Percentiles rank a stretch among this genome's conserved stretches.
Evolutionary conservation across 2,329 filamentous ascomycete genomes (phyloP).

Genomic region (Zasmidium angulare): DNA sequence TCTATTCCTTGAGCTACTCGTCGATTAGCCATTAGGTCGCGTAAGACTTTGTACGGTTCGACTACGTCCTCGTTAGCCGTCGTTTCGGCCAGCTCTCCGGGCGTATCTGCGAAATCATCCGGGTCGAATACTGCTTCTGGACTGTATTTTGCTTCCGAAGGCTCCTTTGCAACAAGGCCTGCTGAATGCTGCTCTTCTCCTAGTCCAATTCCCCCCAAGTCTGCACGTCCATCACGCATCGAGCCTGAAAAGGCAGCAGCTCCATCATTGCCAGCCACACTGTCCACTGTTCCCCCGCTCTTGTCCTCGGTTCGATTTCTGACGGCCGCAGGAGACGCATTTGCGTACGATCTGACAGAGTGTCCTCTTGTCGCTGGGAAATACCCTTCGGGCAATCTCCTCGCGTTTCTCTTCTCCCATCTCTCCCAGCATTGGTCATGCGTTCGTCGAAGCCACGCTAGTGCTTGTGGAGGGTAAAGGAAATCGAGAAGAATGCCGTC

Average conservation of each 20-base stretch:
- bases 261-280: neutral
- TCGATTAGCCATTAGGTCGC: neutral
- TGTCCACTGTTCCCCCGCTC: neutral
- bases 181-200: conserved; percentile 2
- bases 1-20: neutral
- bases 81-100: conserved; percentile 6
- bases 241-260: neutral
- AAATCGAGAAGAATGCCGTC: conserved; percentile 44
- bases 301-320: neutral
- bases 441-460: conserved; percentile 37
- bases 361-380: conserved; percentile 29
- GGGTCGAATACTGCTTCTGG: neutral
- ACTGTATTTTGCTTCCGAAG: neutral
- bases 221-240: neutral
- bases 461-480: conserved; percentile 47
- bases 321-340: neutral
- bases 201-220: neutral
- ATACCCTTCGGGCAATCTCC: conserved; percentile 25
- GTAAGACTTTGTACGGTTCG: neutral
- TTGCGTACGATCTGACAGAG: conserved; percentile 20
- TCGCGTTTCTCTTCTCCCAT: conserved; percentile 30
- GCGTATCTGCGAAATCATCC: neutral
- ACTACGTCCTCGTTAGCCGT: neutral
- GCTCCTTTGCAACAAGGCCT: conserved; percentile 2
- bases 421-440: conserved; percentile 24